Base-by-base conservation (phyloP, 73 alveolate genomes). In the Tetrahymena elliotti region DNA sequence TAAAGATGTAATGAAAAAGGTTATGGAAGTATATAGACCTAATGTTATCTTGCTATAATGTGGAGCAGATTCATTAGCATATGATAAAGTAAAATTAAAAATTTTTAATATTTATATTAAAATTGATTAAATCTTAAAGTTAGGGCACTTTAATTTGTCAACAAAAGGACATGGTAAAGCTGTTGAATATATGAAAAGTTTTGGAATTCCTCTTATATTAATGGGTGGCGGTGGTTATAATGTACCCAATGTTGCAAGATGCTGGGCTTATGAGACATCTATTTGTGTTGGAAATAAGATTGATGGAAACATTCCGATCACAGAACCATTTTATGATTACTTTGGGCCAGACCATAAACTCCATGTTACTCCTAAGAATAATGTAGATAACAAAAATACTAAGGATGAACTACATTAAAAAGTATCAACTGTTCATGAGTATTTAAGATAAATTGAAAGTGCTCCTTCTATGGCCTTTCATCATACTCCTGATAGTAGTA, bases 191-290 rank as follows among this genome's bases (percentile, higher is more conserved):
- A 96, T 98, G 83, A 98, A 97, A 95, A 68, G 96, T 10, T 98
- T 98, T 97, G 99, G 99, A 6, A 84, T 97, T 33, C 99, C 99
- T 22, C 95, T 98, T 96, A 94, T 98, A 68, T 98, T 99, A 9
- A 93, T 99, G 31, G 99, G 99, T n/a, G 99, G 99, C 1, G 99
- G 99, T 22, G 99, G 99, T 53, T 99, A 99, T 96, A 99, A 99
- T 31, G 97, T 99, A 18, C 97, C 97, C 88, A 98, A 98, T 96
- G 99, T 99, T 35, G 99, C 99, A 16, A 96, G 99, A 94, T 98
- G 99, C 94, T 99, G 99, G 99, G 98, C 99, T 36, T 97, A 99
- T 98, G 99, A 99, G 94, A 99, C 99, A 3, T 99, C 99, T 13
- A 95, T 99, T 24, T 98, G 98, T 93, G 96, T 98, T 33, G 98